These are phyloP conservation scores for Solanum rostratum DNA, from an alignment of 257 asterid species.

Conservation along the genomic window DNA sequence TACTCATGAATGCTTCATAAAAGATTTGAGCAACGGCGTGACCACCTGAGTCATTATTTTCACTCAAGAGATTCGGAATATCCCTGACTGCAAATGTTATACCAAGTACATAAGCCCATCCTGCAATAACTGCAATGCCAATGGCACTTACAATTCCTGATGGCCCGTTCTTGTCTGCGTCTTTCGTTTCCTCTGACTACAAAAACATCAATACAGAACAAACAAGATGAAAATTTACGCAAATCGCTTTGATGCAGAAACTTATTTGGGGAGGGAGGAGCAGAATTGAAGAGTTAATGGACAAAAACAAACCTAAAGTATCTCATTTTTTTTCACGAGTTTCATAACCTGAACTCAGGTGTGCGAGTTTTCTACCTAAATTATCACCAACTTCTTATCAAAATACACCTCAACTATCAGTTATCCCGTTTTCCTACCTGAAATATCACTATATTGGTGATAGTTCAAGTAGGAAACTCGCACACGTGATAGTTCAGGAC, in stretches of 20 bases:
- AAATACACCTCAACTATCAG: no score
- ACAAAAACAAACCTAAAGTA: no score
- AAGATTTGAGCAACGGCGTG: constrained; percentile 85
- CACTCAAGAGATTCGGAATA: constrained; percentile 57
- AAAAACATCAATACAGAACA: not conserved
- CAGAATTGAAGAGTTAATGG: no score
- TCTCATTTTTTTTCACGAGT: no score
- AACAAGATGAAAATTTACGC: not conserved
- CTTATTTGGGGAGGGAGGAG: no score
- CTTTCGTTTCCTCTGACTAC: constrained; percentile 89
- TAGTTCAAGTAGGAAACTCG: no score
- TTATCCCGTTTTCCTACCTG: no score
- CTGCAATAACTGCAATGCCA: constrained; percentile 73
- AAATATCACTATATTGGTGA: no score
- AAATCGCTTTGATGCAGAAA: not conserved
- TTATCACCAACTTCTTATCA: no score
- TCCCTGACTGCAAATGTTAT: constrained; percentile 78
- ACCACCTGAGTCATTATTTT: constrained; percentile 72
- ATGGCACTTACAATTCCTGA: constrained; percentile 83
- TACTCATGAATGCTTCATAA: constrained; percentile 56
- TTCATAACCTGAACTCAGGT: no score
- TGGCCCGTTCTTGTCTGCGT: constrained; percentile 77
- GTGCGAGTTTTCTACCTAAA: no score
- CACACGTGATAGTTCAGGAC: no score
- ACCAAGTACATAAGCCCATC: constrained; percentile 88